Evolutionary conservation across 345 rosid genomes (phyloP).

Genomic region (Acer saccharum): DNA sequence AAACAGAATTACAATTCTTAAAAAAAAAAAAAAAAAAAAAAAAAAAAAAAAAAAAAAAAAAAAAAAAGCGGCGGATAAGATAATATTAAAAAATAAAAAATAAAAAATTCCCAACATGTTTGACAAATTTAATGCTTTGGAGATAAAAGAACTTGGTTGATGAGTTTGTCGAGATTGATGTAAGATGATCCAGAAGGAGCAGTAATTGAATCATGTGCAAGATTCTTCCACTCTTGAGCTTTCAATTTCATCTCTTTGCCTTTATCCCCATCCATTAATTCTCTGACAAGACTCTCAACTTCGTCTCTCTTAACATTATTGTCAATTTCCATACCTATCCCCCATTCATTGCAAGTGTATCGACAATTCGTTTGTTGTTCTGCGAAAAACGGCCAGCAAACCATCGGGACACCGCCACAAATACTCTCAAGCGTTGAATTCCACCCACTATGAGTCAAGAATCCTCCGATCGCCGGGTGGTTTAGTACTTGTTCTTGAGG

Average conservation of each 20-base stretch:
- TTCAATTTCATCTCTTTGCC: slow-evolving; percentile 56
- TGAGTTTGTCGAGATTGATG: slow-evolving; percentile 33
- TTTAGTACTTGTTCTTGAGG: slow-evolving; percentile 54
- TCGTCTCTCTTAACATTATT: slow-evolving; percentile 53
- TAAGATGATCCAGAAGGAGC: slow-evolving; percentile 39
- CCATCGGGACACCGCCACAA: slow-evolving; percentile 46
- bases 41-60: too few species aligned
- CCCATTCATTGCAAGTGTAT: slow-evolving; percentile 51
- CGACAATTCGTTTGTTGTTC: slow-evolving; percentile 66
- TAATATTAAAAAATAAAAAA: too few species aligned
- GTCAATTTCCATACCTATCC: slow-evolving; percentile 62
- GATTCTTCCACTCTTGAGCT: slow-evolving; percentile 45
- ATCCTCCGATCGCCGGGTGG: slow-evolving; percentile 56
- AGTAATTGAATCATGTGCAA: slow-evolving; percentile 30
- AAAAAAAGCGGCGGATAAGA: too few species aligned
- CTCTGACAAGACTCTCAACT: slow-evolving; percentile 49
- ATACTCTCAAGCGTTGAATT: slow-evolving; percentile 64
- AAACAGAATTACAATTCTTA: too few species aligned
- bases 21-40: too few species aligned
- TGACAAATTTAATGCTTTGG: too few species aligned
- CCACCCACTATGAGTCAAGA: slow-evolving; percentile 69
- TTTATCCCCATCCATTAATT: slow-evolving; percentile 51
- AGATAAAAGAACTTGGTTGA: slow-evolving; percentile 5
- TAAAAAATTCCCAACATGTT: too few species aligned
- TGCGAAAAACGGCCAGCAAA: slow-evolving; percentile 68